These are phyloP conservation scores for Graphilbum fragrans DNA, from an alignment of 2,329 filamentous ascomycete species.

Conservation along the genomic window DNA sequence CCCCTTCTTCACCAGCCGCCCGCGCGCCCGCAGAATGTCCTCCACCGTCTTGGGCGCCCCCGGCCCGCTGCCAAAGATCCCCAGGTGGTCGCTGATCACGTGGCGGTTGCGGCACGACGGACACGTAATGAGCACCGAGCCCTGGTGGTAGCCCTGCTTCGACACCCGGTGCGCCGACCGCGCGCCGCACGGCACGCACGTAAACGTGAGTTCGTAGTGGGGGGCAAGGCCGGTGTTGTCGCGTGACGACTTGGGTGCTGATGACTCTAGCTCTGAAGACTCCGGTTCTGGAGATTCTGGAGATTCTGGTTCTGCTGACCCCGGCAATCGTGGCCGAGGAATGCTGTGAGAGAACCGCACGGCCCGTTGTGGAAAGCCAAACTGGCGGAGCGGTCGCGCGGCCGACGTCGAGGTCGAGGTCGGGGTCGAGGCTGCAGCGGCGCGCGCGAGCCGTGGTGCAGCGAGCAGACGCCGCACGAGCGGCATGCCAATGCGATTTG, in stretches of 20 bases:
- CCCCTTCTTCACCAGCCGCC: slow-evolving; percentile 60
- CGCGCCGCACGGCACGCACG: slow-evolving; percentile 71
- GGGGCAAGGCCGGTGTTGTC: slow-evolving; percentile 40
- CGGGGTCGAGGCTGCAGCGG: no score
- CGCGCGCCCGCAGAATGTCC: slow-evolving; percentile 65
- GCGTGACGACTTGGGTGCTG: slow-evolving; percentile 3
- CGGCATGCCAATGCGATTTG: no score
- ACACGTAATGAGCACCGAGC: slow-evolving; percentile 80
- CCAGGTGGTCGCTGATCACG: slow-evolving; percentile 80
- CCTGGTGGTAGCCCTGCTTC: slow-evolving; percentile 90
- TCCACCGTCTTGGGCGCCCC: slow-evolving; percentile 42
- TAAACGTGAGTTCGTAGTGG: slow-evolving; percentile 82
- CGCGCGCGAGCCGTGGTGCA: no score
- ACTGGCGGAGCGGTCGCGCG: no score
- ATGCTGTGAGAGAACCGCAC: slow-evolving; percentile 4
- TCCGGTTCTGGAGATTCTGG: not conserved
- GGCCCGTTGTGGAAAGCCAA: not conserved
- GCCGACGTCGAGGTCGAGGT: not conserved
- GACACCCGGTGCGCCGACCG: slow-evolving; percentile 78
- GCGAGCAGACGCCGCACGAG: no score
- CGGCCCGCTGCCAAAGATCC: slow-evolving; percentile 47
- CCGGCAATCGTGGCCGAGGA: slow-evolving; percentile 1
- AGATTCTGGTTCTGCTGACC: no score
- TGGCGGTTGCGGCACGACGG: slow-evolving; percentile 78
- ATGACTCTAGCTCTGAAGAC: not conserved